Percentiles rank a stretch among this genome's conserved stretches.
phyloP scores from a whole-genome alignment of 441 rosid species.

The Bocquillonia castaneifolia region DNA sequence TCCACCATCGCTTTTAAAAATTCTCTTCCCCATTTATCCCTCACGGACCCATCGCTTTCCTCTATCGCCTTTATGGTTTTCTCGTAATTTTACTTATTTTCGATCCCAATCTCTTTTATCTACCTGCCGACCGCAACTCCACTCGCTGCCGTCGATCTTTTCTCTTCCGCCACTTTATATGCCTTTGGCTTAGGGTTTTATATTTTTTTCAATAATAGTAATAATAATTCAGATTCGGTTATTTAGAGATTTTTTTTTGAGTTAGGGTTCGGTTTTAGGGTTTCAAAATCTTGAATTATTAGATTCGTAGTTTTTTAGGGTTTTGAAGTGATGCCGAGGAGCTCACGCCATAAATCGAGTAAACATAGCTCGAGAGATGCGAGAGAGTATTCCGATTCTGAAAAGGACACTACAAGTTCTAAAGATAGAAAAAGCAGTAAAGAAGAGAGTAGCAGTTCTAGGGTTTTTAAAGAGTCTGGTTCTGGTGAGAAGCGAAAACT shows the following conservation, averaged over 20 bases:
- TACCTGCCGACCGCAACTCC: not conserved
- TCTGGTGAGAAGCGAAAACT: slow-evolving; percentile 63
- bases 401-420: slow-evolving; percentile 56
- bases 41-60: not conserved
- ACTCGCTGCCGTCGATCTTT: slow-evolving; percentile 11
- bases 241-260: not conserved
- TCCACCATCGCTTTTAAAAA: not conserved
- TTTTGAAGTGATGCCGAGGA: slow-evolving; percentile 61
- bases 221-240: slow-evolving; percentile 5
- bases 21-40: slow-evolving; percentile 34
- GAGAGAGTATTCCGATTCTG: slow-evolving; percentile 86
- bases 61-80: slow-evolving; percentile 11
- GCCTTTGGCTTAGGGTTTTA: slow-evolving; percentile 26
- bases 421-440: slow-evolving; percentile 55
- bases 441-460: slow-evolving; percentile 46
- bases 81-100: slow-evolving; percentile 24
- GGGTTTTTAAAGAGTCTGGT: slow-evolving; percentile 52
- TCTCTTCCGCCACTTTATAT: slow-evolving; percentile 9
- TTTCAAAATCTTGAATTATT: slow-evolving; percentile 12
- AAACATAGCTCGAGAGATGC: slow-evolving; percentile 73
- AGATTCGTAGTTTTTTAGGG: slow-evolving; percentile 16
- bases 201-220: slow-evolving; percentile 16
- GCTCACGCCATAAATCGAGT: slow-evolving; percentile 94
- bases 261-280: slow-evolving; percentile 1
- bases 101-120: slow-evolving; percentile 22